These are phyloP conservation scores for Schizonepeta tenuifolia DNA, from an alignment of 257 asterid genomes.

Conservation along the genomic window DNA sequence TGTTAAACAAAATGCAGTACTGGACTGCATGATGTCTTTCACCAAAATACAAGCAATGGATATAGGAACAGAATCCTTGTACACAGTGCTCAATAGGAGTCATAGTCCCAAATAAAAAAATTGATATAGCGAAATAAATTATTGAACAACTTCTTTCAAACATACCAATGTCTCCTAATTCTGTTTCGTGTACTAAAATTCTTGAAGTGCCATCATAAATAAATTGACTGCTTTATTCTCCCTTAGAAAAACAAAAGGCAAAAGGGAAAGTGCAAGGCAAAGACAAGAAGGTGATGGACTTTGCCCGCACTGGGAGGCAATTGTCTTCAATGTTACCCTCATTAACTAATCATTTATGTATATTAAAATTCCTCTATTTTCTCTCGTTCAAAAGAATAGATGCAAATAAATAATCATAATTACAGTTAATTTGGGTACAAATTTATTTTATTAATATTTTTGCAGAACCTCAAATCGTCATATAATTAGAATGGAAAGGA, in stretches of 20 bases:
- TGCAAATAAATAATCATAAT: no score
- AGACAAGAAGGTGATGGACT: no score
- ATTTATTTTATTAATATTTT: no score
- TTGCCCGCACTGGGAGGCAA: slow-evolving; percentile 1
- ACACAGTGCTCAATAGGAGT: neutral
- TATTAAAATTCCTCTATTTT: no score
- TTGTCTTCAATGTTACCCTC: no score
- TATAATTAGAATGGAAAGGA: no score
- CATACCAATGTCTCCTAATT: neutral
- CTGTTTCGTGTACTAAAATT: neutral
- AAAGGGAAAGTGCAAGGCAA: neutral
- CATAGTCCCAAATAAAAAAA: neutral
- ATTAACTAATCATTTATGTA: no score
- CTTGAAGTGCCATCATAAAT: neutral
- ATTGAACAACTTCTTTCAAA: neutral
- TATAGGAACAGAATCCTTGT: neutral
- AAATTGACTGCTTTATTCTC: neutral
- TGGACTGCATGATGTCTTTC: neutral
- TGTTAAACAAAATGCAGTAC: neutral
- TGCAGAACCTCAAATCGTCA: no score
- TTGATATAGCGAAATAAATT: neutral
- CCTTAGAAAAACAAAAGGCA: no score
- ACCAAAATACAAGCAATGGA: neutral
- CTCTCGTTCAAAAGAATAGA: no score
- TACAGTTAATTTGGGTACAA: no score